These are phyloP conservation scores for Samsoniella hepiali DNA, from an alignment of 2,329 filamentous ascomycete genomes.

Conservation along the genomic window DNA sequence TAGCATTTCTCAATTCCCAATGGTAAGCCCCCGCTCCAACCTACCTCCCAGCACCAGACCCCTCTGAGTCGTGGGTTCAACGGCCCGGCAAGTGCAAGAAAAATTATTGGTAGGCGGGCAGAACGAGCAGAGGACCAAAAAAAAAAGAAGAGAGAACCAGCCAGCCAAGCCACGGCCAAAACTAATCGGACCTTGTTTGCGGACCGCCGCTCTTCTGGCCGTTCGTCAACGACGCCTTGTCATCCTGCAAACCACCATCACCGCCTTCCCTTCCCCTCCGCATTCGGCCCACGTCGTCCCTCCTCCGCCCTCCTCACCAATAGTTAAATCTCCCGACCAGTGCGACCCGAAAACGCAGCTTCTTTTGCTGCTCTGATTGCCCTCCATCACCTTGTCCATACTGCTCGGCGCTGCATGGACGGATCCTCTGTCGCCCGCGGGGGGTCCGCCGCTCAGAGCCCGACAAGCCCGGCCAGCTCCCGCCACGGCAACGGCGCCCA, in stretches of 20 bases:
- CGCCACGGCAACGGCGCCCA: constrained; percentile 46
- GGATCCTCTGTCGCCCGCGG: constrained; percentile 45
- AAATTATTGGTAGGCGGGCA: background rate
- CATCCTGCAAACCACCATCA: constrained; percentile 22
- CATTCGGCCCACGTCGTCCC: constrained; percentile 28
- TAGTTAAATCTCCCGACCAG: constrained; percentile 23
- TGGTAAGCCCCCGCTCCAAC: constrained; percentile 8
- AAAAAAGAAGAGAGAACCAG: background rate
- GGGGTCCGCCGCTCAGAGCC: constrained; percentile 47
- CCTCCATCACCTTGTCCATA: constrained; percentile 21
- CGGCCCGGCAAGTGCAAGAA: constrained; percentile 8
- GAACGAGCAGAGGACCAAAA: background rate
- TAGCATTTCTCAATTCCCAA: background rate
- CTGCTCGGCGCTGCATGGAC: constrained; percentile 42
- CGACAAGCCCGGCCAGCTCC: constrained; percentile 54
- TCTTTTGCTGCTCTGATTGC: constrained; percentile 16
- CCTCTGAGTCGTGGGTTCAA: constrained; percentile 5
- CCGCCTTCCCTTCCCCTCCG: constrained; percentile 26
- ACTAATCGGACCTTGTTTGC: constrained; percentile 1
- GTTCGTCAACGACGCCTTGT: constrained; percentile 10
- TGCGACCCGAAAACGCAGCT: constrained; percentile 22
- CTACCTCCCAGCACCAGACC: too few relatives aligned
- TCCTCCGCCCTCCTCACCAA: constrained; percentile 15
- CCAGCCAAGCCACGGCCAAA: constrained; percentile 9
- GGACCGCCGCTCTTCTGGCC: constrained; percentile 9